Evolutionary conservation across 257 asterid species (phyloP).

Genomic region (Orobanche coerulescens): DNA sequence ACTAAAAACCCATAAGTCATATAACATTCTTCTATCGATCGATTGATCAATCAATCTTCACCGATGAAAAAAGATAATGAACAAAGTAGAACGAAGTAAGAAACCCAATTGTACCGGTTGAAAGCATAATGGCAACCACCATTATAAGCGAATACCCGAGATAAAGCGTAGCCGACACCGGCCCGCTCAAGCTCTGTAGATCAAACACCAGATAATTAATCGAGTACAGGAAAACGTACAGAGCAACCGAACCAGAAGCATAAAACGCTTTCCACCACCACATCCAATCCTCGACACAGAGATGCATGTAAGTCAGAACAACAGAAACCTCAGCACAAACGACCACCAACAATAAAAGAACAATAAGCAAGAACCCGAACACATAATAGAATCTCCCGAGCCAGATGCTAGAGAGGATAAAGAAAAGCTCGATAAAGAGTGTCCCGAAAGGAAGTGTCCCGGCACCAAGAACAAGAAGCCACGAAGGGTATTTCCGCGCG

Average conservation of each 20-base stretch:
- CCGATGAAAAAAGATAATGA: constrained; percentile 80
- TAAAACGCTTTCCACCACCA: constrained; percentile 97
- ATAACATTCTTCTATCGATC: too few species aligned
- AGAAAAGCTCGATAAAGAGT: constrained; percentile 81
- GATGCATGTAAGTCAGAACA: constrained; percentile 83
- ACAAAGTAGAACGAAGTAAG: constrained; percentile 77
- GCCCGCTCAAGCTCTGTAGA: constrained; percentile 81
- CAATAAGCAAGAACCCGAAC: constrained; percentile 71
- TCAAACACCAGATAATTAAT: constrained; percentile 76
- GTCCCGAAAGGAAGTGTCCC: constrained; percentile 91
- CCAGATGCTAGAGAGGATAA: constrained; percentile 84
- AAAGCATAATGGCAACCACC: constrained; percentile 71
- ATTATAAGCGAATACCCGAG: constrained; percentile 75
- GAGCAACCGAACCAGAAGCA: constrained; percentile 77
- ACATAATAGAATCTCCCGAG: constrained; percentile 77
- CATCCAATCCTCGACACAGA: constrained; percentile 89
- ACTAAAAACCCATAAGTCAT: not conserved
- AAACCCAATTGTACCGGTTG: constrained; percentile 78
- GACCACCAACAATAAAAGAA: constrained; percentile 44
- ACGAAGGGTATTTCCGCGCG: constrained; percentile 64
- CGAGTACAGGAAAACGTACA: constrained; percentile 71
- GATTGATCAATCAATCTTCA: constrained; percentile 85
- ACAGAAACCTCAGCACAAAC: constrained; percentile 86
- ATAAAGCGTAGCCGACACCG: constrained; percentile 64
- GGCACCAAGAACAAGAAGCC: constrained; percentile 88